phyloP scores from a whole-genome alignment of 1,284 basidiomycete species.

The Ceratobasidium sp. region DNA sequence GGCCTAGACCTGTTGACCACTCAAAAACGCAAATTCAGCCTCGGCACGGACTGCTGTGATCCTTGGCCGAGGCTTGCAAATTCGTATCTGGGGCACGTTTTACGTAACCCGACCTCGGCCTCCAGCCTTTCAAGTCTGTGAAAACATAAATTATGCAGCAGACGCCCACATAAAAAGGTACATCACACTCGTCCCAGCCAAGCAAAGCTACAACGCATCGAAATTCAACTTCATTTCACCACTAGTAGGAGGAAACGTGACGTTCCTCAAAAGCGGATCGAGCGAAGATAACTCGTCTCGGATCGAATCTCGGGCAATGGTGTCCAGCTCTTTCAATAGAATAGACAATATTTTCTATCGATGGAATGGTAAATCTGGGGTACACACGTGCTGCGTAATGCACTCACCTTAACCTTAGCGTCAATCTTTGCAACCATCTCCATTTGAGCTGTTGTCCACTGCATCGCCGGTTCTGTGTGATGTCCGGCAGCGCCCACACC shows the following conservation, averaged over 20 bases:
- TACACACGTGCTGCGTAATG: constrained; percentile 47
- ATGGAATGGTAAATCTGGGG: constrained; percentile 6
- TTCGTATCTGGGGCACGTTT: constrained; percentile 9
- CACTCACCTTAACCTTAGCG: constrained; percentile 75
- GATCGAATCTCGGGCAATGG: constrained; percentile 79
- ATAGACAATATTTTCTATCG: constrained; percentile 78
- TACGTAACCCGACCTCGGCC: background rate
- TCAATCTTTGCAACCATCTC: constrained; percentile 84
- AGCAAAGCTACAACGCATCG: background rate
- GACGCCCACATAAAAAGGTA: background rate
- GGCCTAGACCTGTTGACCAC: constrained; percentile 28
- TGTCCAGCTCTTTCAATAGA: constrained; percentile 83
- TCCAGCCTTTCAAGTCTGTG: background rate
- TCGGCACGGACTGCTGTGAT: background rate
- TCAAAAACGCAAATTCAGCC: constrained; percentile 39
- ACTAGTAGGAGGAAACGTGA: constrained; percentile 45
- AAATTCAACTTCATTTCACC: constrained; percentile 28
- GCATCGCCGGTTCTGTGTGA: constrained; percentile 38
- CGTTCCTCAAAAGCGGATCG: constrained; percentile 76
- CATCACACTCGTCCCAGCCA: background rate
- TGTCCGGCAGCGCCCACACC: constrained; percentile 29
- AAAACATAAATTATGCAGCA: constrained; percentile 17
- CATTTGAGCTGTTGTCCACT: constrained; percentile 45
- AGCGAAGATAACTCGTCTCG: constrained; percentile 81
- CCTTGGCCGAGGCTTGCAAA: constrained; percentile 2